A percentile compares a stretch with the other conserved stretches of the same genome.
Conservation (phyloP, 495 filamentous ascomycete species). For the Cetradonia linearis region DNA sequence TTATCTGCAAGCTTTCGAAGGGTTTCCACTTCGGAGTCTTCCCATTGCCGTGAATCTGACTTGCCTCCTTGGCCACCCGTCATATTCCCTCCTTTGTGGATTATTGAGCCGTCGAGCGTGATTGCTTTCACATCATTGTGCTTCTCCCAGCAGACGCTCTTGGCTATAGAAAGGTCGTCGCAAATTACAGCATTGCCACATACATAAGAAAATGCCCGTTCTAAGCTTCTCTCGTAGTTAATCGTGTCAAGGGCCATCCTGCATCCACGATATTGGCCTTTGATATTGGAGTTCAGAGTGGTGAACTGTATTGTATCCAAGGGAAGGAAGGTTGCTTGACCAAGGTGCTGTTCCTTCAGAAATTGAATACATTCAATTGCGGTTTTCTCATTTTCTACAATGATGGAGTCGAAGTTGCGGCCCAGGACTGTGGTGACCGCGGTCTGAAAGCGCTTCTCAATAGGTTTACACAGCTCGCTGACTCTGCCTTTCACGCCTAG, state of each 20-base stretch:
- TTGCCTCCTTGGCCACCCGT: conserved; percentile 78
- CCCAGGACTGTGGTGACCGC: conserved; percentile 89
- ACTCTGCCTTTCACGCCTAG: conserved; percentile 84
- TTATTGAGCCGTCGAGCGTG: conserved; percentile 81
- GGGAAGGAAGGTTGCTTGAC: conserved; percentile 85
- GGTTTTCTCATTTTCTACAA: conserved; percentile 94
- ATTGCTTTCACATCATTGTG: conserved; percentile 88
- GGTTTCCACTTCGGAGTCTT: conserved; percentile 78
- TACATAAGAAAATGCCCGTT: conserved; percentile 87
- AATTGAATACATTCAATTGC: conserved; percentile 92
- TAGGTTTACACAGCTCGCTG: conserved; percentile 86
- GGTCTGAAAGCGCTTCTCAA: conserved; percentile 89
- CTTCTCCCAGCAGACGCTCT: conserved; percentile 77
- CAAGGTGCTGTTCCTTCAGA: conserved; percentile 75
- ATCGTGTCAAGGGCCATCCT: conserved; percentile 93
- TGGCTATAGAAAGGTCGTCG: conserved; percentile 74
- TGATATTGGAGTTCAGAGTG: conserved; percentile 75
- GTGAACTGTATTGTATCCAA: conserved; percentile 95
- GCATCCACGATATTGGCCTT: conserved; percentile 74
- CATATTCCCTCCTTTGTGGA: conserved; percentile 96
- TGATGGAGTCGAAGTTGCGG: conserved; percentile 82
- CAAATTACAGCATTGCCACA: conserved; percentile 95
- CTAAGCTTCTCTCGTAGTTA: conserved; percentile 76
- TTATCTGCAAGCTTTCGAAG: conserved; percentile 63
- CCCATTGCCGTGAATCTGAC: conserved; percentile 70